phyloP scores from a whole-genome alignment of 805 yeast species.

The Wickerhamomyces alni region DNA sequence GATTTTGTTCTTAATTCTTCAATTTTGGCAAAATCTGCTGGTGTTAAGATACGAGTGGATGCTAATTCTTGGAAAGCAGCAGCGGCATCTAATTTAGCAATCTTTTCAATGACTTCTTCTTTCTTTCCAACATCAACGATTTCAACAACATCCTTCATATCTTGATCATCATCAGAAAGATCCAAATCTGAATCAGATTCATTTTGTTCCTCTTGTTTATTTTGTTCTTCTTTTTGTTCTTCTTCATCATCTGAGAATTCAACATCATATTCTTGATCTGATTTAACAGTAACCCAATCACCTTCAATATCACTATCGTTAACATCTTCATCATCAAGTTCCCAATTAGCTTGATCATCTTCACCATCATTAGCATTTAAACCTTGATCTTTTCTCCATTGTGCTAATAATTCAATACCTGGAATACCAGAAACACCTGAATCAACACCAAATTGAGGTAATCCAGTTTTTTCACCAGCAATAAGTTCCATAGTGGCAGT shows the following conservation, averaged over 20 bases:
- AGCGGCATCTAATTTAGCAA: slow-evolving; percentile 30
- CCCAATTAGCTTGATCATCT: slow-evolving; percentile 60
- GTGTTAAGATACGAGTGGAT: slow-evolving; percentile 79
- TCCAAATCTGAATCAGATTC: slow-evolving; percentile 47
- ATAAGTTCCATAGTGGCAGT: slow-evolving; percentile 78
- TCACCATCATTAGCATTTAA: slow-evolving; percentile 51
- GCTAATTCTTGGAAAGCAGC: slow-evolving; percentile 54
- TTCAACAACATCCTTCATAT: slow-evolving; percentile 14
- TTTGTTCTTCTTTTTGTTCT: slow-evolving; percentile 28
- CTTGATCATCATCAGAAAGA: slow-evolving; percentile 26
- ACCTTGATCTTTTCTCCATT: slow-evolving; percentile 69
- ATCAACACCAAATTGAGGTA: slow-evolving; percentile 73
- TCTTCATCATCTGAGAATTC: slow-evolving; percentile 45
- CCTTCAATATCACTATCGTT: slow-evolving; percentile 64
- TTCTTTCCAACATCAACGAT: slow-evolving; percentile 20
- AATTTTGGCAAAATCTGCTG: slow-evolving; percentile 95
- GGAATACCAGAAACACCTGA: slow-evolving; percentile 66
- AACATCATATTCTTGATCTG: slow-evolving; percentile 68
- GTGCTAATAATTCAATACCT: slow-evolving; percentile 83
- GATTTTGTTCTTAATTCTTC: slow-evolving; percentile 83
- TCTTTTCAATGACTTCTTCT: slow-evolving; percentile 28
- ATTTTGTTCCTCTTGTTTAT: slow-evolving; percentile 38
- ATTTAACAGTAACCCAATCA: slow-evolving; percentile 87
- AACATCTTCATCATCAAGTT: slow-evolving; percentile 42
- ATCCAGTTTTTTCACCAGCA: slow-evolving; percentile 46